These are phyloP conservation scores for Kwoniella sp. DNA, from an alignment of 768 basidiomycete species.

Conservation along the genomic window DNA sequence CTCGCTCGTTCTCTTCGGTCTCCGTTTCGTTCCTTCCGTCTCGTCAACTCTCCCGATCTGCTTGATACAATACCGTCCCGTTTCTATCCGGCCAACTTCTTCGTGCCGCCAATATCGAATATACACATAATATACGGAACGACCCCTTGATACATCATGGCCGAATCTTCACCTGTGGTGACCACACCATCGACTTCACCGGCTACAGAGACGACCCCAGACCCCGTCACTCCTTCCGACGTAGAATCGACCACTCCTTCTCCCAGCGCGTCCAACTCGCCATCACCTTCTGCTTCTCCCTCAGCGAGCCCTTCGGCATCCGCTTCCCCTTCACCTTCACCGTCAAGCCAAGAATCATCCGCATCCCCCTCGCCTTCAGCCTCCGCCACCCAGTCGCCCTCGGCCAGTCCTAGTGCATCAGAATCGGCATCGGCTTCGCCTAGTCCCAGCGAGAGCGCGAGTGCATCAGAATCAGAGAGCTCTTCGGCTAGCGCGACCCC, in stretches of 20 bases:
- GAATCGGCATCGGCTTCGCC: constrained; percentile 16
- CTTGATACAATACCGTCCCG: too few relatives aligned
- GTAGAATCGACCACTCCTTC: constrained; percentile 10
- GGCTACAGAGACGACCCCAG: constrained; percentile 10
- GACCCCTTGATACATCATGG: not conserved
- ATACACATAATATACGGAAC: not conserved
- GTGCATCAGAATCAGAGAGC: constrained; percentile 21
- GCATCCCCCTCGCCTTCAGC: constrained; percentile 6
- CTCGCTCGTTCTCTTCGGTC: too few relatives aligned
- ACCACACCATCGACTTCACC: not conserved
- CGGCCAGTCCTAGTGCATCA: constrained; percentile 10
- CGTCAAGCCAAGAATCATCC: constrained; percentile 11
- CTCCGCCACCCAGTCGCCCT: constrained; percentile 17
- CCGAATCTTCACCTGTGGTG: not conserved
- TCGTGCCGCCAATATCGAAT: not conserved
- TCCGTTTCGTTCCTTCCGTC: too few relatives aligned
- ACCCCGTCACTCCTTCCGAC: constrained; percentile 3
- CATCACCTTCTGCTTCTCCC: constrained; percentile 11
- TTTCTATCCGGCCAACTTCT: too few relatives aligned
- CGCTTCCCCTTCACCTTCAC: constrained; percentile 17
- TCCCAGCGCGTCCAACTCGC: constrained; percentile 1
- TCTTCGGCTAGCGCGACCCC: constrained; percentile 9
- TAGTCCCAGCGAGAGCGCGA: constrained; percentile 16
- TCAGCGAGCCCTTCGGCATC: constrained; percentile 12
- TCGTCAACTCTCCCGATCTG: too few relatives aligned